Percentiles rank a stretch among this genome's conserved stretches.
Conservation (phyloP, 805 yeast genomes). For the Yamadazyma takamatsuzukensis region DNA sequence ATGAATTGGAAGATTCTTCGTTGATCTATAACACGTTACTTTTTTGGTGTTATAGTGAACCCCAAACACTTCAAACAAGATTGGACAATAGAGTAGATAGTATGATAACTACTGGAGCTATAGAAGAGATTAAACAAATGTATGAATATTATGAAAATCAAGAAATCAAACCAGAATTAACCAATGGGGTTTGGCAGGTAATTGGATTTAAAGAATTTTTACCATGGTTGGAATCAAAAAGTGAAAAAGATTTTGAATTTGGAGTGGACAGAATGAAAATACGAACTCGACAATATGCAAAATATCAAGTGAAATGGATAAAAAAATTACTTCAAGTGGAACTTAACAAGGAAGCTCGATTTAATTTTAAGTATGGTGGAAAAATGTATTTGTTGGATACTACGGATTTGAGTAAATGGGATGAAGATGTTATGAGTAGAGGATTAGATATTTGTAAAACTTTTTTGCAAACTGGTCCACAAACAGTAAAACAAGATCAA, state of each 20-base stretch:
- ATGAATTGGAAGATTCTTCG: slow-evolving; percentile 40
- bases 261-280: slow-evolving; percentile 77
- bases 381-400: slow-evolving; percentile 71
- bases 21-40: slow-evolving; percentile 61
- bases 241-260: slow-evolving; percentile 24
- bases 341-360: slow-evolving; percentile 43
- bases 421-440: slow-evolving; percentile 46
- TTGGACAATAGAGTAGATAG: slow-evolving; percentile 78
- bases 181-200: slow-evolving; percentile 87
- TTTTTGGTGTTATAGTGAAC: slow-evolving; percentile 79
- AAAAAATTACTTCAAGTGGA: slow-evolving; percentile 64
- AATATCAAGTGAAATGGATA: slow-evolving; percentile 89
- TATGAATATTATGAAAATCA: slow-evolving; percentile 40
- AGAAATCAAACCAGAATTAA: slow-evolving; percentile 44
- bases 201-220: slow-evolving; percentile 89
- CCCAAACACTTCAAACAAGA: slow-evolving; percentile 52
- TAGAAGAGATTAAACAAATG: slow-evolving; percentile 63
- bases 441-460: slow-evolving; percentile 50
- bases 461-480: slow-evolving; percentile 28
- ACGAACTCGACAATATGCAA: slow-evolving; percentile 82
- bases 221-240: slow-evolving; percentile 50
- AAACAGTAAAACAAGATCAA: slow-evolving; percentile 19
- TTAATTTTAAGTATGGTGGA: slow-evolving; percentile 55
- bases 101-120: slow-evolving; percentile 72
- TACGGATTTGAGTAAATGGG: slow-evolving; percentile 65